A percentile compares a stretch with the other conserved stretches of the same genome.
These are phyloP conservation scores for Sutorius australiensis DNA, from an alignment of 768 basidiomycete species.

Conservation along the genomic window DNA sequence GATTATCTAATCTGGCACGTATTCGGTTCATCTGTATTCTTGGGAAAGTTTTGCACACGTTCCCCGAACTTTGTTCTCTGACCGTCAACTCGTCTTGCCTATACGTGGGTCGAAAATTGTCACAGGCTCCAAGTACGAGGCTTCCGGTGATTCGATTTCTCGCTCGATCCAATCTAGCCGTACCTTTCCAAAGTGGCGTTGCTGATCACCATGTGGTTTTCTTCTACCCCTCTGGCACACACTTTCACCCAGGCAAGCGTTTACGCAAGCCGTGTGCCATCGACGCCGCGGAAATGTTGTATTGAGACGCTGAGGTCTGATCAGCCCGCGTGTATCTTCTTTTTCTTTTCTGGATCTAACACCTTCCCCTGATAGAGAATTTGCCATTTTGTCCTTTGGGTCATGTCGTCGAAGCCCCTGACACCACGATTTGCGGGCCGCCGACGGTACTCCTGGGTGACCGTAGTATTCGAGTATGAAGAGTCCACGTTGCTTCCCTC, in stretches of 20 bases:
- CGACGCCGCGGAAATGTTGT: neutral
- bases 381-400: neutral
- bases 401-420: neutral
- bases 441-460: neutral
- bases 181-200: neutral
- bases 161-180: neutral
- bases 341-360: neutral
- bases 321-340: slow-evolving; percentile 1
- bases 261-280: neutral
- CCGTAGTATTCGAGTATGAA: neutral
- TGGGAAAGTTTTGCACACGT: too few relatives aligned
- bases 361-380: neutral
- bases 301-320: neutral
- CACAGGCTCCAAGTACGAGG: neutral
- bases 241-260: neutral
- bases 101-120: neutral
- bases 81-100: too few relatives aligned
- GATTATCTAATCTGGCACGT: too few relatives aligned
- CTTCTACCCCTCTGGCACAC: too few relatives aligned
- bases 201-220: neutral
- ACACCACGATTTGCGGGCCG: neutral
- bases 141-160: neutral
- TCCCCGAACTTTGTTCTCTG: too few relatives aligned
- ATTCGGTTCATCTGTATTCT: too few relatives aligned
- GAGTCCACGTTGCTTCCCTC: neutral